Evolutionary conservation across 805 yeast species (phyloP), one percentile per base, ranked within the genome.

Genomic region (Yarrowia deformans): DNA sequence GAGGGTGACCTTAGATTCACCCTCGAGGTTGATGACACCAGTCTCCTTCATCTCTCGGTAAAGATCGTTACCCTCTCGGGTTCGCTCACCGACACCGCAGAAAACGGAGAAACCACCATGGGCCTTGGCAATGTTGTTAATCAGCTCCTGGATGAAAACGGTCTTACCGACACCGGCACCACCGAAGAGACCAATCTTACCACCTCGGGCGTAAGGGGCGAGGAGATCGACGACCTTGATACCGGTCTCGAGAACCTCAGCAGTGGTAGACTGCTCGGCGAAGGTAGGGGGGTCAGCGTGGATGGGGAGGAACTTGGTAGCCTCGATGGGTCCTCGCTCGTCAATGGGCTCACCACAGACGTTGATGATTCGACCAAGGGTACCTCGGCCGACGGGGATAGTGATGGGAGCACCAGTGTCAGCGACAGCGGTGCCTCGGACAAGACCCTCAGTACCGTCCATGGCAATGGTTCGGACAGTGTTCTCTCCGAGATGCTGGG

Each of bases 141-240:
- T 94, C 87, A 94, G 89, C 87, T 94, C 99, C 88, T 94, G 99
- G 85, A 94, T 94, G 86, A 94, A 94, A 74, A 94, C 99, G 84
- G 99, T 94, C 86, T 94, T 94, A 86, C 99, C 99, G 91, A 94
- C 99, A 94, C 99, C 99, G 84, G 99, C 99, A 94, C 99, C 99
- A 88, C 99, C 99, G 90, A 94, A 94, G 81, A 94, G 89, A 90
- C 99, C 99, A 92, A 94, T 94, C 90, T 94, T 94, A 91, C 99
- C 99, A 91, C 99, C 99, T 91, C 98, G 93, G 82, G 99, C 98
- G 87, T 94, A 94, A 78, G 99, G 99, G 77, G 99, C 99, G 77
- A 94, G 88, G 81, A 94, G 87, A 83, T 94, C 99, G 85, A 94
- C 99, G 84, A 94, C 99, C 89, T 94, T 94, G 83, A 94, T 94